These are phyloP conservation scores for Fusarium algeriense DNA, from an alignment of 2,329 filamentous ascomycete genomes.

Conservation along the genomic window DNA sequence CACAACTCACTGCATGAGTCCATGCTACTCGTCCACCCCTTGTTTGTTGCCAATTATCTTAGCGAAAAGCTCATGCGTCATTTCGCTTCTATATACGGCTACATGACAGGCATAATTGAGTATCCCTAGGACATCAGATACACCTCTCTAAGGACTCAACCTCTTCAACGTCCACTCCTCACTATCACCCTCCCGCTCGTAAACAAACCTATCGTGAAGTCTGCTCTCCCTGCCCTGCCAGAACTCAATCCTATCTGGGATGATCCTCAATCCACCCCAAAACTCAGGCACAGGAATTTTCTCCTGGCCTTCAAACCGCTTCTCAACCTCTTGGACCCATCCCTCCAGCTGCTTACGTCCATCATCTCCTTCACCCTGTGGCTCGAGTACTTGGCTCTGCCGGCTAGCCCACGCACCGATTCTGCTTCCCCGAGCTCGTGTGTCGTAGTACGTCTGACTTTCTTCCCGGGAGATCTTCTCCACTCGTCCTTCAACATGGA, in stretches of 20 bases:
- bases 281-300: slow-evolving; percentile 91
- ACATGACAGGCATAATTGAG: neutral
- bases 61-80: neutral
- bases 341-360: slow-evolving; percentile 80
- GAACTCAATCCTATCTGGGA: slow-evolving; percentile 91
- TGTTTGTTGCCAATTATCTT: neutral
- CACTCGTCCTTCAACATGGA: slow-evolving; percentile 84
- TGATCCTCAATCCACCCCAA: slow-evolving; percentile 91
- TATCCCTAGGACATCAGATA: neutral
- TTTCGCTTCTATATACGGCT: neutral
- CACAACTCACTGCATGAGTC: neutral
- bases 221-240: slow-evolving; percentile 93
- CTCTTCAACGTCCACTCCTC: slow-evolving; percentile 75
- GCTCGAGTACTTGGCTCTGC: slow-evolving; percentile 82
- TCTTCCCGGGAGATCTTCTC: slow-evolving; percentile 77
- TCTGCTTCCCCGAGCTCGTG: slow-evolving; percentile 80
- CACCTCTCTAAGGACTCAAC: slow-evolving; percentile 68
- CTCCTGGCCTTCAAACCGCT: slow-evolving; percentile 78
- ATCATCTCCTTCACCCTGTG: slow-evolving; percentile 64
- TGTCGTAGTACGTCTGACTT: slow-evolving; percentile 76
- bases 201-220: slow-evolving; percentile 93
- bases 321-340: slow-evolving; percentile 82
- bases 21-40: neutral
- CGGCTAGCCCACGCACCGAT: slow-evolving; percentile 94
- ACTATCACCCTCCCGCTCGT: slow-evolving; percentile 68